Evolutionary conservation across 148 eudicot species (phyloP).

Genomic region (Euryodendron excelsum): DNA sequence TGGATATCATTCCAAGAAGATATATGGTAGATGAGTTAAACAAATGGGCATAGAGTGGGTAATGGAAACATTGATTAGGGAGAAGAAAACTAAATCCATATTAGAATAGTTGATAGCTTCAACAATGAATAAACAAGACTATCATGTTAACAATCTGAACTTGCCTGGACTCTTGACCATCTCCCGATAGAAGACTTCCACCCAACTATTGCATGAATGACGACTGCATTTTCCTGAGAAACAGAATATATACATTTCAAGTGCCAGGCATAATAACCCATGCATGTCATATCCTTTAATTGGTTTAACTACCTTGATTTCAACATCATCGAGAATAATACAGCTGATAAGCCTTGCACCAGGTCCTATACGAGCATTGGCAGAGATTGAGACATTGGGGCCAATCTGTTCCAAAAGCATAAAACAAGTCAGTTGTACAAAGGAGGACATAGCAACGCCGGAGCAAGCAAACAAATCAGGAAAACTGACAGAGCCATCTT

Average conservation of each 20-base stretch:
- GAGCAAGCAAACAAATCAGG: neutral
- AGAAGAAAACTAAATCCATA: neutral
- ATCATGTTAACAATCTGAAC: slow-evolving; percentile 2
- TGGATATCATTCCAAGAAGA: neutral
- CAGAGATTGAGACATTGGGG: slow-evolving; percentile 72
- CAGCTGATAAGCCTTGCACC: slow-evolving; percentile 66
- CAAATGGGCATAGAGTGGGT: neutral
- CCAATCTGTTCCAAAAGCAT: slow-evolving; percentile 47
- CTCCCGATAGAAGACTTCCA: slow-evolving; percentile 69
- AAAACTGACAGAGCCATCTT: neutral
- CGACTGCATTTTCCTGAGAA: slow-evolving; percentile 68
- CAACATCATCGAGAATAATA: slow-evolving; percentile 66
- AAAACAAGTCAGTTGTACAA: slow-evolving; percentile 12
- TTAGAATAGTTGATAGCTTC: neutral
- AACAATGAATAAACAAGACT: slow-evolving; percentile 5
- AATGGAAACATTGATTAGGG: neutral
- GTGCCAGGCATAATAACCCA: neutral
- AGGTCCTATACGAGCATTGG: slow-evolving; percentile 69
- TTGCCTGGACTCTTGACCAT: slow-evolving; percentile 75
- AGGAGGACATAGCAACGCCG: neutral
- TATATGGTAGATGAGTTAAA: neutral
- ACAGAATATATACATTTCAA: slow-evolving; percentile 10
- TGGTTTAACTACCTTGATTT: slow-evolving; percentile 60
- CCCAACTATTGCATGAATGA: slow-evolving; percentile 60
- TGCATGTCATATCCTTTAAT: slow-evolving; percentile 1